Conservation (phyloP, 139 green algal species). For the Coelastrella sp. region DNA sequence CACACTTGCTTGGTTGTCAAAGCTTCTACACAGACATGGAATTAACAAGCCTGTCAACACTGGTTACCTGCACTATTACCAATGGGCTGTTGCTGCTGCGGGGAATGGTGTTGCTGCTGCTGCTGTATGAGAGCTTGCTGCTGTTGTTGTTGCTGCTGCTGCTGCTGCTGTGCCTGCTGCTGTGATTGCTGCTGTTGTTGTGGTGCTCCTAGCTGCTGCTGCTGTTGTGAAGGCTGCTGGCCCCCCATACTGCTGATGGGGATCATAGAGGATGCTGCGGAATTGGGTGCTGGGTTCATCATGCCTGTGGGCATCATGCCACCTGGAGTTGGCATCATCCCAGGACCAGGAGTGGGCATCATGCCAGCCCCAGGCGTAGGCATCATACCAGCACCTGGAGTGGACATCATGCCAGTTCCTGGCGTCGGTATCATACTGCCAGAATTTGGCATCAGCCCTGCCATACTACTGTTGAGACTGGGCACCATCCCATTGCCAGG, state of each 20-base stretch:
- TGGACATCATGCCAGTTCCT: constrained; percentile 16
- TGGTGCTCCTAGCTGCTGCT: neutral
- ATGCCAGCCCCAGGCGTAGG: constrained; percentile 40
- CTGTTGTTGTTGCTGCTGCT: neutral
- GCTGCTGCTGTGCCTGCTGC: constrained; percentile 15
- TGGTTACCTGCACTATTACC: constrained; percentile 13
- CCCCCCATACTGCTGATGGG: constrained; percentile 14
- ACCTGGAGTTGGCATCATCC: constrained; percentile 23
- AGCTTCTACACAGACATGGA: no score
- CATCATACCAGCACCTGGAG: constrained; percentile 22
- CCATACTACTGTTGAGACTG: constrained; percentile 42
- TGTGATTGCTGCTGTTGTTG: neutral
- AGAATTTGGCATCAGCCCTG: constrained; percentile 31
- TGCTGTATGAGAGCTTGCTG: neutral
- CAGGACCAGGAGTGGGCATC: constrained; percentile 42
- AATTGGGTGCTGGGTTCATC: neutral
- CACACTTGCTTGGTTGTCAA: no score
- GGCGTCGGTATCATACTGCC: constrained; percentile 26
- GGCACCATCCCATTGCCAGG: constrained; percentile 34
- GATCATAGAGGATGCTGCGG: constrained; percentile 3
- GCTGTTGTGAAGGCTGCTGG: constrained; percentile 6
- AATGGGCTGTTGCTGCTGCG: neutral
- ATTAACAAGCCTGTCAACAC: no score
- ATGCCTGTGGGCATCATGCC: constrained; percentile 14
- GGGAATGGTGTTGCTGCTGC: neutral